phyloP scores from a whole-genome alignment of 441 rosid species.

The Gossypium lobatum region DNA sequence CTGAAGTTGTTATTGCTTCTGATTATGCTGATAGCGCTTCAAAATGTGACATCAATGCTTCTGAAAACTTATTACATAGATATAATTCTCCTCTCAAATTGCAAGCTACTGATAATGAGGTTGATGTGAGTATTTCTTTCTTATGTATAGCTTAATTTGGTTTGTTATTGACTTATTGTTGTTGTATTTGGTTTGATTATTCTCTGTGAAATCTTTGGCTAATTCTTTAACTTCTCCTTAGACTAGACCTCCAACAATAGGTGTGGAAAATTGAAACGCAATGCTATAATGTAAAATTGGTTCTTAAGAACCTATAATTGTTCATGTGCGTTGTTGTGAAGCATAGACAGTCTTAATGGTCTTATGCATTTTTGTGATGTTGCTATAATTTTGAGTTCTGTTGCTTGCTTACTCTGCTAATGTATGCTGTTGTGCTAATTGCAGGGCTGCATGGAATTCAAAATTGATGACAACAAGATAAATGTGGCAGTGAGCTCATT shows the following conservation, averaged over 20 bases:
- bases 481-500: conserved; percentile 37
- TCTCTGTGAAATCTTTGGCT: conserved; percentile 6
- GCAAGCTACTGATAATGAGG: conserved; percentile 30
- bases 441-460: conserved; percentile 59
- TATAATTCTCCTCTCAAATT: conserved; percentile 37
- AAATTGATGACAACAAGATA: conserved; percentile 45
- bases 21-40: conserved; percentile 44
- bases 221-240: not conserved
- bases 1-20: conserved; percentile 31
- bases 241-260: not conserved
- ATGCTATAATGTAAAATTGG: not conserved
- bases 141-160: not conserved
- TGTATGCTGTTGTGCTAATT: conserved; percentile 19
- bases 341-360: not conserved
- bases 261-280: not conserved
- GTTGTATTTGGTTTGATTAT: not conserved
- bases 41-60: conserved; percentile 38
- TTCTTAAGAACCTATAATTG: not conserved
- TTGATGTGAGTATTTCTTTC: conserved; percentile 40
- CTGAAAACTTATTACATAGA: conserved; percentile 27
- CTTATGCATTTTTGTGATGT: not conserved
- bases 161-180: not conserved
- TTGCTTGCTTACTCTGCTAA: conserved; percentile 4
- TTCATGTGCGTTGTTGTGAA: conserved; percentile 1
- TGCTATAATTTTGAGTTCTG: conserved; percentile 1